Conservation (phyloP, 169 alveolate species). For the Toxoplasma gondii region DNA sequence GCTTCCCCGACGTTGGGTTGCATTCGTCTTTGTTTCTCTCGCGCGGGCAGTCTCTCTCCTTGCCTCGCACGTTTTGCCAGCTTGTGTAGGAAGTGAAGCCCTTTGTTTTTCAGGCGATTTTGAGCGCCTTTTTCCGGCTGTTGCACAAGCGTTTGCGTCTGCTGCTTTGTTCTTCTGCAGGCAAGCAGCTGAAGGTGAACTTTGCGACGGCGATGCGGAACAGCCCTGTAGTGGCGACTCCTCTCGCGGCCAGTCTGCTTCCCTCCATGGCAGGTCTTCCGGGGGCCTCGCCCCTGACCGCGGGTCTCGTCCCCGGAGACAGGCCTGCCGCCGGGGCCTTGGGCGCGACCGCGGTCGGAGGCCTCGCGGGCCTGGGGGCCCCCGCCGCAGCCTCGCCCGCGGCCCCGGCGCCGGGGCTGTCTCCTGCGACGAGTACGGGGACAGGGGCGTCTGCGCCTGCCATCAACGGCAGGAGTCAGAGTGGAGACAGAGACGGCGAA, state of each 20-base stretch:
- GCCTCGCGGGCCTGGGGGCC: slow-evolving; percentile 19
- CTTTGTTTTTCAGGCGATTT: no score
- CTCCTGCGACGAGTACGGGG: slow-evolving; percentile 12
- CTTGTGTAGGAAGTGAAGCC: no score
- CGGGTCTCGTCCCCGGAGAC: slow-evolving; percentile 16
- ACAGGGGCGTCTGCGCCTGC: slow-evolving; percentile 38
- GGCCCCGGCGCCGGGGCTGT: neutral
- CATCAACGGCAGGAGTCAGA: slow-evolving; percentile 10
- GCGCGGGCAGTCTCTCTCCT: no score
- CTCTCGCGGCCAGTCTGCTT: slow-evolving; percentile 13
- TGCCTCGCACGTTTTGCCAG: no score
- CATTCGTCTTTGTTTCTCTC: no score
- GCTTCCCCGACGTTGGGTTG: no score
- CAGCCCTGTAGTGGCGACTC: neutral
- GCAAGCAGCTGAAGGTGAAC: slow-evolving; percentile 74
- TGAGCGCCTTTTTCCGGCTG: no score
- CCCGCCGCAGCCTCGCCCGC: neutral
- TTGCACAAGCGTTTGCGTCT: no score
- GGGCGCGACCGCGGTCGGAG: slow-evolving; percentile 18
- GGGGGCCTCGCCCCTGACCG: slow-evolving; percentile 62
- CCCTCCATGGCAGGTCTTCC: slow-evolving; percentile 48
- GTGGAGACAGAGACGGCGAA: slow-evolving; percentile 6
- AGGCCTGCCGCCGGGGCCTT: neutral
- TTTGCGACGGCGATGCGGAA: slow-evolving; percentile 71
- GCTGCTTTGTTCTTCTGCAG: neutral